phyloP scores from a whole-genome alignment of 2,329 filamentous ascomycete species.

The Fusarium oligoseptatum region DNA sequence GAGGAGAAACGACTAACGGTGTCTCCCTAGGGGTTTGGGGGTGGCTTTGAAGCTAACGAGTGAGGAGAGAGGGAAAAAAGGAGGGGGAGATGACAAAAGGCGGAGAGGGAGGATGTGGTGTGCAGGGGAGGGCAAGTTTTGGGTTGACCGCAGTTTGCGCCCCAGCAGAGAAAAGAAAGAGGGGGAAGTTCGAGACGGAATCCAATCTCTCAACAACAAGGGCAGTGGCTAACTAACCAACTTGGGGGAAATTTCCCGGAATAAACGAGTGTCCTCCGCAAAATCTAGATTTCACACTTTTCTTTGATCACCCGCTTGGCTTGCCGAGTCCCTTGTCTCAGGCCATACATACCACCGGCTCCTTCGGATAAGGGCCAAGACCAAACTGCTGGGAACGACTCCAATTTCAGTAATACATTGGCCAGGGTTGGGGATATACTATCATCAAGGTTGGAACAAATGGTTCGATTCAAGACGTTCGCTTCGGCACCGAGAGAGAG shows the following conservation, averaged over 20 bases:
- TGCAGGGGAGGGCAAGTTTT: not conserved
- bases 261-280: conserved; percentile 23
- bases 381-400: not conserved
- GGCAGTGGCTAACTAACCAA: not conserved
- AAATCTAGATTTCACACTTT: conserved; percentile 35
- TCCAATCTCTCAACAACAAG: not conserved
- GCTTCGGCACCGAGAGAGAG: not conserved
- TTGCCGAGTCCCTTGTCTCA: not conserved
- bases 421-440: not conserved
- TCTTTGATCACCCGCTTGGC: not conserved
- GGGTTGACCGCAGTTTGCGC: not conserved
- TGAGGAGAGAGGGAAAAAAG: conserved; percentile 20
- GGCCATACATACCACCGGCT: conserved; percentile 2
- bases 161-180: conserved; percentile 12
- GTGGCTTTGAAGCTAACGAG: conserved; percentile 9
- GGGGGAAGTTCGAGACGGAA: conserved; percentile 9
- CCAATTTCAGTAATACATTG: not conserved
- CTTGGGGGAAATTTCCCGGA: conserved; percentile 24
- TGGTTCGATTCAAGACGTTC: conserved; percentile 13
- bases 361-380: conserved; percentile 8
- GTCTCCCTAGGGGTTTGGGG: not conserved
- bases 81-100: conserved; percentile 19
- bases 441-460: not conserved
- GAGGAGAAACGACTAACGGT: not conserved
- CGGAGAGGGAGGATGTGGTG: conserved; percentile 10